A percentile compares a stretch with the other conserved stretches of the same genome.
Conservation (phyloP, 192 early-diverging fungal genomes). For the Coemansia sp. region DNA sequence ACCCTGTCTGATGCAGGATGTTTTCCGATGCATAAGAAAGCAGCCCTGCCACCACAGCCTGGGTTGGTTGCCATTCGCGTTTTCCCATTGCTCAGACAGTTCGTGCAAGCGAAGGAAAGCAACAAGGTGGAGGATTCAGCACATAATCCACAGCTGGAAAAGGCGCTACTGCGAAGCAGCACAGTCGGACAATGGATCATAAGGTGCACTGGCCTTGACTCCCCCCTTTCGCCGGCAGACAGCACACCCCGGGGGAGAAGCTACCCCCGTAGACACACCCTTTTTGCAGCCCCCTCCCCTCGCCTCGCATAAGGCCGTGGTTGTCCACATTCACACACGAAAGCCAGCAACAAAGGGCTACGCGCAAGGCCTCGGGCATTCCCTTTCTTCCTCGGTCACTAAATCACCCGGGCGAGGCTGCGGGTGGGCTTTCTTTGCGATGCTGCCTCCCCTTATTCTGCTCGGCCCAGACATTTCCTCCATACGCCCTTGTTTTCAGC, state of each 20-base stretch:
- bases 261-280: background rate
- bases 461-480: background rate
- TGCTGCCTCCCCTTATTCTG: background rate
- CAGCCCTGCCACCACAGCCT: background rate
- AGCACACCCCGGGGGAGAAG: slow-evolving; percentile 7
- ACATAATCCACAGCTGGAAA: background rate
- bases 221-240: slow-evolving; percentile 3
- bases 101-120: background rate
- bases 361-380: slow-evolving; percentile 42
- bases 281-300: background rate
- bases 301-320: slow-evolving; percentile 4
- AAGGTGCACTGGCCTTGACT: slow-evolving; percentile 9
- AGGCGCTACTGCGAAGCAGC: slow-evolving; percentile 6
- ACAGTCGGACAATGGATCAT: slow-evolving; percentile 21
- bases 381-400: slow-evolving; percentile 41
- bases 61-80: background rate
- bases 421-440: slow-evolving; percentile 5
- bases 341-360: slow-evolving; percentile 7
- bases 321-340: slow-evolving; percentile 13
- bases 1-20: slow-evolving; percentile 1
- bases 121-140: too few species aligned
- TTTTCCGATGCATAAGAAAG: background rate
- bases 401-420: slow-evolving; percentile 53
- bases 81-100: background rate
- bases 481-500: slow-evolving; percentile 10